Evolutionary conservation across 345 rosid species (phyloP).

Genomic region (Arabis alpina): DNA sequence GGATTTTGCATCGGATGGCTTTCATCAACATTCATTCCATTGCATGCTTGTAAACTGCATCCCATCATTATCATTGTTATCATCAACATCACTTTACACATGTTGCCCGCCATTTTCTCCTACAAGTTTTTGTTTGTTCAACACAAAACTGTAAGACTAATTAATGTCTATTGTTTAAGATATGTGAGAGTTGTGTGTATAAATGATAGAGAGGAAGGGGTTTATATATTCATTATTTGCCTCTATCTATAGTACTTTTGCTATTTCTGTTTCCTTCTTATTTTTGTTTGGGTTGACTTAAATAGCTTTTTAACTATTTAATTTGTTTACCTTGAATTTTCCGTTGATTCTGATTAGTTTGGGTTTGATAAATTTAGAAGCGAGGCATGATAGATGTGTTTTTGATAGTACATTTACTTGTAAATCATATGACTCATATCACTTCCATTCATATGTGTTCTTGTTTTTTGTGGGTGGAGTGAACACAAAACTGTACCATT

Average conservation of each 20-base stretch:
- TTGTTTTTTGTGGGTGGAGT: no score
- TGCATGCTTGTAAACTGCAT: slow-evolving; percentile 37
- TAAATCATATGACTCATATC: no score
- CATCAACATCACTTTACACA: slow-evolving; percentile 28
- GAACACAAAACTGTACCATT: no score
- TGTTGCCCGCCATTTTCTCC: slow-evolving; percentile 30
- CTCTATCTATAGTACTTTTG: slow-evolving; percentile 21
- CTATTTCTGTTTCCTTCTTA: not conserved
- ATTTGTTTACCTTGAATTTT: not conserved
- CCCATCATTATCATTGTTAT: slow-evolving; percentile 28
- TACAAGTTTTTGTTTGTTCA: not conserved
- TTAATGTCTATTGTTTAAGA: slow-evolving; percentile 5
- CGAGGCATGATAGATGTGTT: not conserved
- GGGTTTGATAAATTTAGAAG: not conserved
- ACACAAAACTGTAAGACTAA: not conserved
- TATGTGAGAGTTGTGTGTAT: slow-evolving; percentile 1
- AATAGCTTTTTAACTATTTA: not conserved
- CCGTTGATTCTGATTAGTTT: not conserved
- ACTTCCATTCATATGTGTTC: no score
- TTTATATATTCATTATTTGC: not conserved
- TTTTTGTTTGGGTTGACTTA: slow-evolving; percentile 7
- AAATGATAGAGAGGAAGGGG: not conserved
- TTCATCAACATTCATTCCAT: slow-evolving; percentile 8
- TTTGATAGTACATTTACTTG: no score
- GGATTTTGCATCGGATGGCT: not conserved